Conservation (phyloP, 768 basidiomycete species). For the Hortiboletus campestris region DNA sequence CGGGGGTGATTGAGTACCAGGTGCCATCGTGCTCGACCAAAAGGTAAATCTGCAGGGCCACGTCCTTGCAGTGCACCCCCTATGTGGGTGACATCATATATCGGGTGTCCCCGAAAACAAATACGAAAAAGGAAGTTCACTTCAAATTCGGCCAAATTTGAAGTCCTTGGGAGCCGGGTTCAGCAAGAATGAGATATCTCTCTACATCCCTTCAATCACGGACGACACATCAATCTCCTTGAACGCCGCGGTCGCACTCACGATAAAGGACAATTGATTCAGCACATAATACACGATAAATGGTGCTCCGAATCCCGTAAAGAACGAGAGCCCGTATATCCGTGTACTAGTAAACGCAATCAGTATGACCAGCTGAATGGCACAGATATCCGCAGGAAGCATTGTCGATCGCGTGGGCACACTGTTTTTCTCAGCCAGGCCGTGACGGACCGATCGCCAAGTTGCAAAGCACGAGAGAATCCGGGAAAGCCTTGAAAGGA, state of each 20-base stretch:
- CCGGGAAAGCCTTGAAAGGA: constrained; percentile 9
- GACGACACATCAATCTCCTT: constrained; percentile 55
- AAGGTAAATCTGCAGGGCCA: background rate
- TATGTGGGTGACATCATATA: constrained; percentile 27
- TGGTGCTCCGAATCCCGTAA: constrained; percentile 78
- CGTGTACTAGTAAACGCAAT: no score
- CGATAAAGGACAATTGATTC: constrained; percentile 60
- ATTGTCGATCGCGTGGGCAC: background rate
- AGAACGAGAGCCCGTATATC: constrained; percentile 77
- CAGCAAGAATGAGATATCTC: background rate
- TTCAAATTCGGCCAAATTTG: no score
- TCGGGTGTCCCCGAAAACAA: constrained; percentile 23
- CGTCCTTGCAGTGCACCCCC: background rate
- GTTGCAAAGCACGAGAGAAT: background rate
- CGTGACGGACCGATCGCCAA: background rate
- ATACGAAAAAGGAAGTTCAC: constrained; percentile 8
- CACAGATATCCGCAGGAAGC: background rate
- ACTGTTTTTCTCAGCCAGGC: background rate
- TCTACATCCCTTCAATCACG: background rate
- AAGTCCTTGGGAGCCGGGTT: no score
- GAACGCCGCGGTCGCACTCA: constrained; percentile 47
- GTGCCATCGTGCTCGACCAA: constrained; percentile 13
- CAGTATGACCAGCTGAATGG: constrained; percentile 47
- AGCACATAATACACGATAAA: constrained; percentile 59
- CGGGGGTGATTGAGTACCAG: constrained; percentile 56